phyloP scores from a whole-genome alignment of 495 filamentous ascomycete genomes.

The Peziza echinospora region DNA sequence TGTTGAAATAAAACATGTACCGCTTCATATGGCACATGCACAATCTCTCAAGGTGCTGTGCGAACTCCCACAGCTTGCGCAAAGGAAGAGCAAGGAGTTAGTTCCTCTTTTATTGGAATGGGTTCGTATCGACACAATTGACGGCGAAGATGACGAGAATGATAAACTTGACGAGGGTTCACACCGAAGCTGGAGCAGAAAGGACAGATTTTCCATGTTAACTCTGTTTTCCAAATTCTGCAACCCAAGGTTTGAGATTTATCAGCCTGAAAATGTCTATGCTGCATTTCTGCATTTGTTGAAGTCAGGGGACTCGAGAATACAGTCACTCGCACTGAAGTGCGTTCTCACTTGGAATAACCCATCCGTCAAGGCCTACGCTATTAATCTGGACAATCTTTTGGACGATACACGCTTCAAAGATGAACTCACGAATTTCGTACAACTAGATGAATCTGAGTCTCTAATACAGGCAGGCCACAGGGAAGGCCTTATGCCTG shows the following conservation, averaged over 20 bases:
- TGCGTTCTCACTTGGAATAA: constrained; percentile 78
- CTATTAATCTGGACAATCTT: constrained; percentile 70
- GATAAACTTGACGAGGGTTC: constrained; percentile 26
- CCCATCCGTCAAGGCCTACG: constrained; percentile 48
- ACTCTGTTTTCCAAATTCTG: constrained; percentile 62
- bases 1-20: constrained; percentile 24
- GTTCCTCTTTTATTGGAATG: constrained; percentile 74
- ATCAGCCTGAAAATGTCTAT: constrained; percentile 54
- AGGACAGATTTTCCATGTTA: constrained; percentile 64
- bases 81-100: constrained; percentile 62
- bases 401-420: constrained; percentile 80
- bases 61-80: constrained; percentile 49
- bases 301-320: constrained; percentile 66
- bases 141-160: constrained; percentile 23
- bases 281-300: constrained; percentile 48
- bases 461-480: constrained; percentile 55
- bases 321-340: constrained; percentile 67
- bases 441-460: constrained; percentile 47
- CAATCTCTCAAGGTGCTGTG: constrained; percentile 65
- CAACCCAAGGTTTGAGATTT: constrained; percentile 70
- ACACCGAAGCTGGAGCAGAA: constrained; percentile 17
- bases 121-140: constrained; percentile 21
- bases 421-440: constrained; percentile 70
- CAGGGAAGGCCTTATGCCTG: constrained; percentile 47
- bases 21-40: constrained; percentile 31